Conservation (phyloP, 73 alveolate species). For the Effrenium voratum region DNA sequence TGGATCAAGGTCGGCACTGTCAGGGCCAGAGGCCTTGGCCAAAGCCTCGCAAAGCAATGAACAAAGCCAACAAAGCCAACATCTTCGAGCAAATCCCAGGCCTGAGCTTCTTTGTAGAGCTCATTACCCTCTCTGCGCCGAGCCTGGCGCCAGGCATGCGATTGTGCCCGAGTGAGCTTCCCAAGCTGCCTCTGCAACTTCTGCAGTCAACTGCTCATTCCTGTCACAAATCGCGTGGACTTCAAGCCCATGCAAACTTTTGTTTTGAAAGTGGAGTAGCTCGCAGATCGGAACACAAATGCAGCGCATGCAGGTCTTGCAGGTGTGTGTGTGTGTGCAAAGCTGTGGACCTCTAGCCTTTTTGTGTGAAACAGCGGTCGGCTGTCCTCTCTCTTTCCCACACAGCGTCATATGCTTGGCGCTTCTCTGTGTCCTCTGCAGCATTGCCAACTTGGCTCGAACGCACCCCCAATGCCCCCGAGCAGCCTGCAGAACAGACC, state of each 20-base stretch:
- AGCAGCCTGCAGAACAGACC: conserved; percentile 68
- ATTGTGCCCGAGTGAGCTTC: background rate
- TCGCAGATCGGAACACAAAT: no score
- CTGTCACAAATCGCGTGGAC: background rate
- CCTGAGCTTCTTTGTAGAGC: conserved; percentile 93
- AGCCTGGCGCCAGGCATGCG: background rate
- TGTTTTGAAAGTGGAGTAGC: no score
- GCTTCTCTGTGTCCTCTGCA: conserved; percentile 37
- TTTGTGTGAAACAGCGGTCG: no score
- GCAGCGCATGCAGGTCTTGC: background rate
- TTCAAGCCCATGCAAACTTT: no score
- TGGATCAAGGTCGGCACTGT: background rate
- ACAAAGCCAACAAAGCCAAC: background rate
- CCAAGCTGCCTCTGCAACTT: conserved; percentile 52
- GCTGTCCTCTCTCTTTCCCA: conserved; percentile 68
- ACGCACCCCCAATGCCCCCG: background rate
- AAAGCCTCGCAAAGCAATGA: conserved; percentile 34
- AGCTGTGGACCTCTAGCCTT: background rate
- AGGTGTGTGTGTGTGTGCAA: background rate
- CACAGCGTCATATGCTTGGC: conserved; percentile 34
- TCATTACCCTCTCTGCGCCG: conserved; percentile 90
- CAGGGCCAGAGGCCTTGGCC: conserved; percentile 79
- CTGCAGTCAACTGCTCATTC: conserved; percentile 41
- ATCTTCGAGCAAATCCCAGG: no score
- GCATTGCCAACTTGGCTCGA: background rate